Conservation (phyloP, 352 stramenopile genomes). For the Phytopythium chamaehyphon region DNA sequence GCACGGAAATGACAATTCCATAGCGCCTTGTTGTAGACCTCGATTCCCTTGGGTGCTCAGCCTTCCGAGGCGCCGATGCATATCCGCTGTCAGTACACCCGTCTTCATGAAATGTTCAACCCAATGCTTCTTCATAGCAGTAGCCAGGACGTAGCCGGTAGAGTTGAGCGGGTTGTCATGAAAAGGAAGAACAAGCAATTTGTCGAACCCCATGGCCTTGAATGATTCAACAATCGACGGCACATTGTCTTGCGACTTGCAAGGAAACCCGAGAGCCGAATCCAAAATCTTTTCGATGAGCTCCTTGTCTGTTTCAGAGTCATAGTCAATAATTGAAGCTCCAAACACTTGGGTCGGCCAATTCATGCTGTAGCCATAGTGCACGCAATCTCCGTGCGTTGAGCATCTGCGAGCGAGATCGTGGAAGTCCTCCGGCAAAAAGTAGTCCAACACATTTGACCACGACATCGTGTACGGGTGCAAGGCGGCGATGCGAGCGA, state of each 20-base stretch:
- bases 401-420: slow-evolving; percentile 25
- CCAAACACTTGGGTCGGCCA: slow-evolving; percentile 16
- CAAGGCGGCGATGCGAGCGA: slow-evolving; percentile 16
- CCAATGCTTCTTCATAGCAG: slow-evolving; percentile 11
- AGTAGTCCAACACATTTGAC: slow-evolving; percentile 18
- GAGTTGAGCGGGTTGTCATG: slow-evolving; percentile 10
- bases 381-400: slow-evolving; percentile 10
- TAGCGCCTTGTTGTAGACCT: slow-evolving; percentile 13
- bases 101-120: slow-evolving; percentile 16
- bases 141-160: slow-evolving; percentile 12
- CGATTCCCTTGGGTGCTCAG: slow-evolving; percentile 8
- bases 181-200: slow-evolving; percentile 14
- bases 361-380: slow-evolving; percentile 28
- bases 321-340: slow-evolving; percentile 14
- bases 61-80: slow-evolving; percentile 1
- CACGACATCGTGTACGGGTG: slow-evolving; percentile 18
- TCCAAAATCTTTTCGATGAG: slow-evolving; percentile 7
- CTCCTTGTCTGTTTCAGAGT: background rate
- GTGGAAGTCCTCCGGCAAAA: slow-evolving; percentile 19
- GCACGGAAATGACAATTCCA: slow-evolving; percentile 6
- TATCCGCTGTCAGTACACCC: background rate
- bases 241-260: background rate
- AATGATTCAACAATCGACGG: background rate
- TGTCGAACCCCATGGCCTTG: slow-evolving; percentile 10
- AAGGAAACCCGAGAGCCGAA: slow-evolving; percentile 9